phyloP scores from a whole-genome alignment of 2,329 filamentous ascomycete genomes.

The Zasmidium citrigriseum region DNA sequence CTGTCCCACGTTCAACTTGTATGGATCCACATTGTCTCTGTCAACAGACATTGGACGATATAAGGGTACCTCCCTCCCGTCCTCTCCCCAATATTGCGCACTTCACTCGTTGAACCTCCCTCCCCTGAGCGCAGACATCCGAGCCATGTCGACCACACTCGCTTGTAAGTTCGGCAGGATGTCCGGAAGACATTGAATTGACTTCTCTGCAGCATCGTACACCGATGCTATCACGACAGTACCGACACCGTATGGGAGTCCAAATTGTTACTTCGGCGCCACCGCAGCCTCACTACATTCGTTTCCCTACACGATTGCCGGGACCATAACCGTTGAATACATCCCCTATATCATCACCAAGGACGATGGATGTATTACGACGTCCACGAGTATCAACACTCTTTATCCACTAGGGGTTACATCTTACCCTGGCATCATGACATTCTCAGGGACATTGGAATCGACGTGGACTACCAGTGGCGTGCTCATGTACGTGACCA shows the following conservation, averaged over 20 bases:
- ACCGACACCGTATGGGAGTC: background rate
- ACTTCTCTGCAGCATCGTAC: background rate
- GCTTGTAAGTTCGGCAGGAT: background rate
- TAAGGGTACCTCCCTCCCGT: background rate
- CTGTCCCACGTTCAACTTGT: background rate
- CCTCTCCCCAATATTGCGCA: background rate
- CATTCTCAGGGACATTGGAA: background rate
- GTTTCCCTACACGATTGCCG: constrained; percentile 2
- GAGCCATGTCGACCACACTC: background rate
- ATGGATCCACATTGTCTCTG: background rate
- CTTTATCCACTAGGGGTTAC: background rate
- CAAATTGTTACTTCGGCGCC: constrained; percentile 7
- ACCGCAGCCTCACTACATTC: constrained; percentile 6
- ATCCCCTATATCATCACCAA: background rate
- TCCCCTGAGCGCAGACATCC: background rate
- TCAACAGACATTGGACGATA: background rate
- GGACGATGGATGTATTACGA: background rate
- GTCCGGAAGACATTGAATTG: background rate
- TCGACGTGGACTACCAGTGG: constrained; percentile 1
- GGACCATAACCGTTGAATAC: background rate
- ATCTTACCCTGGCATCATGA: background rate
- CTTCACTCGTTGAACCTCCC: no score
- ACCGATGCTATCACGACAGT: background rate
- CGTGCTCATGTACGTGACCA: background rate
- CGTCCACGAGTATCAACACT: background rate